phyloP scores from a whole-genome alignment of 148 eudicot genomes.

The Fagopyrum tataricum region DNA sequence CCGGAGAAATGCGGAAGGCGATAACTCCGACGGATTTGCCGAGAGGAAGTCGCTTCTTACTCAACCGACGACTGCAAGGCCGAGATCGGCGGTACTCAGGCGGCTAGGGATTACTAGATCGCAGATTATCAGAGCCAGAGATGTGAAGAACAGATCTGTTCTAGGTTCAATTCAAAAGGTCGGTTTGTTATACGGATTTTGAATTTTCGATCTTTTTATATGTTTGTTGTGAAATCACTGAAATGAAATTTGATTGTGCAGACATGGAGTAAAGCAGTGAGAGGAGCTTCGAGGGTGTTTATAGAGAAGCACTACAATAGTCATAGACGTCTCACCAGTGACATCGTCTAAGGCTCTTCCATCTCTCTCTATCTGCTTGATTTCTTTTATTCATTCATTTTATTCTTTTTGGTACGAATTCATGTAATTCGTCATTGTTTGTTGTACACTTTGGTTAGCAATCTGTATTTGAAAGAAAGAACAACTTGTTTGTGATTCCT shows the following conservation, averaged over 20 bases:
- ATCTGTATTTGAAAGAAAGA: too few relatives aligned
- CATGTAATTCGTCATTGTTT: too few relatives aligned
- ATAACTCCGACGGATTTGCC: conserved; percentile 16
- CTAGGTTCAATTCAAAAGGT: conserved; percentile 61
- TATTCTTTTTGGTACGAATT: too few relatives aligned
- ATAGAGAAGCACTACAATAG: conserved; percentile 79
- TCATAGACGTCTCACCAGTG: conserved; percentile 59
- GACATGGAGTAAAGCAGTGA: conserved; percentile 82
- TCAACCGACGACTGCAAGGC: conserved; percentile 10
- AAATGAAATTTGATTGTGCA: conserved; percentile 20
- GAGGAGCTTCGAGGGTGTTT: conserved; percentile 77
- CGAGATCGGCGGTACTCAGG: conserved; percentile 26
- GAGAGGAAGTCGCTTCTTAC: conserved; percentile 56
- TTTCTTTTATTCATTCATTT: too few relatives aligned
- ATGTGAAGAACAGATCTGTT: conserved; percentile 38
- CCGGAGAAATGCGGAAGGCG: conserved; percentile 5
- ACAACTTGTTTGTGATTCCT: too few relatives aligned
- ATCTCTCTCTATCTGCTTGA: not conserved
- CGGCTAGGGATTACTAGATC: conserved; percentile 40
- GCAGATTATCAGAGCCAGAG: conserved; percentile 22
- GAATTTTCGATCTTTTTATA: not conserved
- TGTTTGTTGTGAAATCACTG: not conserved
- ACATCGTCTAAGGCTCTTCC: conserved; percentile 12
- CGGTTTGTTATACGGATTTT: not conserved
- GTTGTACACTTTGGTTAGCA: too few relatives aligned